These are phyloP conservation scores for Colletotrichum sp. DNA, from an alignment of 2,329 filamentous ascomycete species.

Conservation along the genomic window DNA sequence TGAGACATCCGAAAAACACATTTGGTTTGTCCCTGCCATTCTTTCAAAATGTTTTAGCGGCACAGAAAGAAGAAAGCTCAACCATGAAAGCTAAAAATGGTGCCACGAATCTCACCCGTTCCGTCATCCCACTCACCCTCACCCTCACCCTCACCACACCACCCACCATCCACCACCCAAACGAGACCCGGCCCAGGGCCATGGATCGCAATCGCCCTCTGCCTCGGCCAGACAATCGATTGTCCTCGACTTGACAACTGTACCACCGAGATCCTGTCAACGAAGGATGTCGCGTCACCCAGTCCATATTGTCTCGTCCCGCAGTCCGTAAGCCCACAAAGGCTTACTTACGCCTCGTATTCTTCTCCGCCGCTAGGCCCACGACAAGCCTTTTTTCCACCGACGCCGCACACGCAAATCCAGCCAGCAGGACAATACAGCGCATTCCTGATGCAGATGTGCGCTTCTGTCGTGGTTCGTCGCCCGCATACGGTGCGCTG, in stretches of 20 bases:
- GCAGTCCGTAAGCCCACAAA: background rate
- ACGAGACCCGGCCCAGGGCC: background rate
- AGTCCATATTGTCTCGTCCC: background rate
- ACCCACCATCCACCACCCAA: background rate
- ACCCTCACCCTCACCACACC: background rate
- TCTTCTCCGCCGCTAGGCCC: background rate
- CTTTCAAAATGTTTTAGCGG: background rate
- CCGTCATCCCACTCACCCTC: background rate
- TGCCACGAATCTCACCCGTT: background rate
- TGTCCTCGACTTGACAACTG: background rate
- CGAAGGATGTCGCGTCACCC: background rate
- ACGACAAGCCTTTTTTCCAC: background rate
- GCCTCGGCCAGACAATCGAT: background rate
- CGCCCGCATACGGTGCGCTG: background rate
- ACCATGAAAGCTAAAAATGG: background rate
- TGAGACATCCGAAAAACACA: background rate
- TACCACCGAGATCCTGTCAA: background rate
- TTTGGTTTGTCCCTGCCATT: background rate
- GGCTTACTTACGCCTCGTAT: background rate
- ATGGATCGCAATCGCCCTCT: background rate
- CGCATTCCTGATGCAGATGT: background rate
- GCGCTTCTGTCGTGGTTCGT: background rate
- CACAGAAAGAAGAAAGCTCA: background rate
- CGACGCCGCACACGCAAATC: background rate
- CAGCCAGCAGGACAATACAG: background rate